These are phyloP conservation scores for Saccharomyces hybrid DNA, from an alignment of 1,139 yeast species.

Conservation along the genomic window DNA sequence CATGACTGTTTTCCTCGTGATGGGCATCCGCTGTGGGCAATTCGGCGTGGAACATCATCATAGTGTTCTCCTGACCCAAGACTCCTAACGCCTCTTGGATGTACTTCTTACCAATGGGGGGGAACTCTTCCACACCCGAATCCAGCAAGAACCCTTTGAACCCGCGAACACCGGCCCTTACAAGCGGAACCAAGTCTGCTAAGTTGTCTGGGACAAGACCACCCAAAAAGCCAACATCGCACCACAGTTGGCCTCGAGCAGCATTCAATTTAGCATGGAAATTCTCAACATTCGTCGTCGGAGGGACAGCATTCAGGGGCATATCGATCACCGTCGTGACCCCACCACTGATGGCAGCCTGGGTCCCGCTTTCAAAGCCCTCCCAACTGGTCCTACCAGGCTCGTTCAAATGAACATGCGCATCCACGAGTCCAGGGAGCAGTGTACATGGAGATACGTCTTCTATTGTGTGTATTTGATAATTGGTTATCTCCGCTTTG, in stretches of 20 bases:
- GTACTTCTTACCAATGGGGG: constrained; percentile 59
- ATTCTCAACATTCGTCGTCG: constrained; percentile 78
- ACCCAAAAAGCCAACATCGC: constrained; percentile 94
- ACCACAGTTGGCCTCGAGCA: constrained; percentile 78
- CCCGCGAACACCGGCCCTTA: constrained; percentile 81
- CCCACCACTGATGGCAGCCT: constrained; percentile 90
- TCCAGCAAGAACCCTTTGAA: constrained; percentile 88
- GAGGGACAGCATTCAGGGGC: constrained; percentile 95
- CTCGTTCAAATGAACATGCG: constrained; percentile 89
- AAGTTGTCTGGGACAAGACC: constrained; percentile 78
- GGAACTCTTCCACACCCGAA: constrained; percentile 91
- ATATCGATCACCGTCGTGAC: constrained; percentile 92
- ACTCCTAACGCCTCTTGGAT: constrained; percentile 57
- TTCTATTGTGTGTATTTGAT: constrained; percentile 41
- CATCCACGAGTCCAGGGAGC: constrained; percentile 86
- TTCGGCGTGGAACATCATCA: constrained; percentile 91
- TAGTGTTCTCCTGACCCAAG: constrained; percentile 56
- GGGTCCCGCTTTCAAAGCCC: constrained; percentile 88
- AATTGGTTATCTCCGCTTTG: constrained; percentile 38
- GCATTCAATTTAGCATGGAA: constrained; percentile 68
- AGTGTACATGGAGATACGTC: constrained; percentile 59
- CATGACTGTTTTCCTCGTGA: constrained; percentile 48
- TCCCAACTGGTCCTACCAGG: constrained; percentile 97
- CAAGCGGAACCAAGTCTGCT: constrained; percentile 60
- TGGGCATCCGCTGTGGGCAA: constrained; percentile 45